These are phyloP conservation scores for Lactarius deliciosus DNA, from an alignment of 768 basidiomycete species.

Conservation along the genomic window DNA sequence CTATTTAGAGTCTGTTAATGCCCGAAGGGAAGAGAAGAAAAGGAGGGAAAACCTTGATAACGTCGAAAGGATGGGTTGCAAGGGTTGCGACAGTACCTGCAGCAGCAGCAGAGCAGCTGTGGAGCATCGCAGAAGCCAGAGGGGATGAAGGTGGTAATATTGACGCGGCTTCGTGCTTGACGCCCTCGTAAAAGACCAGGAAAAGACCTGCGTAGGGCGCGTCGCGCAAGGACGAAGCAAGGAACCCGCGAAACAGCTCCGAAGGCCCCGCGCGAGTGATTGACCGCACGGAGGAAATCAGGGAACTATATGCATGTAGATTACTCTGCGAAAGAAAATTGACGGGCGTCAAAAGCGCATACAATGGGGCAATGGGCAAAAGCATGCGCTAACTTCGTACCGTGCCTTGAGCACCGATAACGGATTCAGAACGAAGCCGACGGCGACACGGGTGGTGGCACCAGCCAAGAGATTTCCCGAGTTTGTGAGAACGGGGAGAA, in stretches of 20 bases:
- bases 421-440: constrained; percentile 86
- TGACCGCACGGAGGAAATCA: constrained; percentile 56
- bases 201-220: constrained; percentile 94
- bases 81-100: constrained; percentile 85
- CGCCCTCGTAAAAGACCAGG: constrained; percentile 81
- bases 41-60: constrained; percentile 66
- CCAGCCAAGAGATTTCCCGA: constrained; percentile 87
- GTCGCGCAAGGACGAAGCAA: constrained; percentile 88
- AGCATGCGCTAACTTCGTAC: constrained; percentile 63
- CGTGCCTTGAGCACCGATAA: constrained; percentile 90
- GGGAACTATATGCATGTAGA: constrained; percentile 65
- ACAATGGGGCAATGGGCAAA: background rate
- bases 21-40: constrained; percentile 6
- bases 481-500: constrained; percentile 67
- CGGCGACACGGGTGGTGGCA: constrained; percentile 72
- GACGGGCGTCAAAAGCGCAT: background rate
- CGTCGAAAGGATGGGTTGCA: constrained; percentile 90
- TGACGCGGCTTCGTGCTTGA: constrained; percentile 73
- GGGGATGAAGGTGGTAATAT: constrained; percentile 42
- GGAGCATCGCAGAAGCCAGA: constrained; percentile 51
- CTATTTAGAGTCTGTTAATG: constrained; percentile 39
- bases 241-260: constrained; percentile 81
- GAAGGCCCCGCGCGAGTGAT: constrained; percentile 71
- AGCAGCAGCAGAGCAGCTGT: constrained; percentile 67
- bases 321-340: constrained; percentile 56